Conservation (phyloP, 345 rosid genomes). For the Syzygium aromaticum region DNA sequence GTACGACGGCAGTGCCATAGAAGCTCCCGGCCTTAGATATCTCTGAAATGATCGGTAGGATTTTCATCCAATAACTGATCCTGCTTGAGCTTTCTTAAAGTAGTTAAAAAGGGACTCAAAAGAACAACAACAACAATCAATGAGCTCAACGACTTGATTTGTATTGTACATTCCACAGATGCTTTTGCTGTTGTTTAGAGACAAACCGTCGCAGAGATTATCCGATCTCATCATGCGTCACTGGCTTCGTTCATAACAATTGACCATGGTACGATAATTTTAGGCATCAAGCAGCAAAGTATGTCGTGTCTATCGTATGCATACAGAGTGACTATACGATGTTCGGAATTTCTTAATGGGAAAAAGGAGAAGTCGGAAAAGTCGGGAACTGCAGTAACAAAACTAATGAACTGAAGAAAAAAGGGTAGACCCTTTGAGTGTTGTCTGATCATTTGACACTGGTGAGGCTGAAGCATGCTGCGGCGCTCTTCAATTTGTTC, state of each 20-base stretch:
- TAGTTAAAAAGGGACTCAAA: neutral
- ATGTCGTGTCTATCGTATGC: neutral
- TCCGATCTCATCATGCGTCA: neutral
- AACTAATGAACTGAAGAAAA: neutral
- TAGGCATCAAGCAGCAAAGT: neutral
- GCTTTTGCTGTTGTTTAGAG: neutral
- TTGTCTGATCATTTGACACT: slow-evolving; percentile 43
- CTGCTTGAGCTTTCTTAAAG: neutral
- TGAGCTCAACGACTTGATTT: neutral
- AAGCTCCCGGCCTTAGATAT: neutral
- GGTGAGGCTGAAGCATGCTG: slow-evolving; percentile 76
- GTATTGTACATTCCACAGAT: neutral
- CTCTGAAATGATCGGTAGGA: neutral
- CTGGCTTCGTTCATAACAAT: neutral
- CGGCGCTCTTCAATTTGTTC: slow-evolving; percentile 76
- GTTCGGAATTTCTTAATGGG: neutral
- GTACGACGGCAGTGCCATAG: neutral
- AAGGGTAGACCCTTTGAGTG: neutral
- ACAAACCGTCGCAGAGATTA: neutral
- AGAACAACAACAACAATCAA: neutral
- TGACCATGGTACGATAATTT: neutral
- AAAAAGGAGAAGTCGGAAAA: neutral
- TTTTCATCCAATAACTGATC: neutral
- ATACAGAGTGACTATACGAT: neutral
- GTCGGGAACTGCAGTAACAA: neutral